Evolutionary conservation across 768 basidiomycete species (phyloP).

Genomic region (Suillus subaureus): DNA sequence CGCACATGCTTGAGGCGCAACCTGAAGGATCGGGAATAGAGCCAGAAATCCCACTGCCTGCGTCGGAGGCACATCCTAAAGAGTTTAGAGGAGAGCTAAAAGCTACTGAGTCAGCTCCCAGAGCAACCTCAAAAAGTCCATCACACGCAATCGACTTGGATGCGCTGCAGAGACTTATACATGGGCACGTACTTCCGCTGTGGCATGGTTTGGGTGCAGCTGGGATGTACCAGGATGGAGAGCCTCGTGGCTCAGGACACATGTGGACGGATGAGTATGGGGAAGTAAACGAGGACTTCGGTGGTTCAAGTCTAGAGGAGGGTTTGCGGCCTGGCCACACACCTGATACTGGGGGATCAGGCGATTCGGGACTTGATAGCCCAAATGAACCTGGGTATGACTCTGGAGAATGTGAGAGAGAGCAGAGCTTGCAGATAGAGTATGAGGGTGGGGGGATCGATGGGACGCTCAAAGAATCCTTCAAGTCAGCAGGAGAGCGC

Average conservation of each 20-base stretch:
- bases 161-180: background rate
- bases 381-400: background rate
- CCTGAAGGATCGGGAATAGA: background rate
- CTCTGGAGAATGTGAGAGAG: background rate
- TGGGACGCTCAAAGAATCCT: background rate
- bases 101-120: background rate
- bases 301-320: background rate
- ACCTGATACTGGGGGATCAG: background rate
- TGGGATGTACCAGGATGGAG: background rate
- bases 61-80: background rate
- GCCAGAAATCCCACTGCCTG: background rate
- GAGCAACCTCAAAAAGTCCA: background rate
- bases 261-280: background rate
- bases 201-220: background rate
- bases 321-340: background rate
- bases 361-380: background rate
- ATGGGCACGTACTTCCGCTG: background rate
- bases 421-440: background rate
- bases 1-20: background rate
- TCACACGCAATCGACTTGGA: background rate
- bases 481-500: background rate
- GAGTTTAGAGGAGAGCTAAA: background rate
- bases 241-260: background rate
- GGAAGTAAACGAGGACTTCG: background rate
- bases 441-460: background rate